Evolutionary conservation across 2,329 filamentous ascomycete species (phyloP), one percentile per base, ranked within the genome.

Genomic region (Westerdykella ornata): DNA sequence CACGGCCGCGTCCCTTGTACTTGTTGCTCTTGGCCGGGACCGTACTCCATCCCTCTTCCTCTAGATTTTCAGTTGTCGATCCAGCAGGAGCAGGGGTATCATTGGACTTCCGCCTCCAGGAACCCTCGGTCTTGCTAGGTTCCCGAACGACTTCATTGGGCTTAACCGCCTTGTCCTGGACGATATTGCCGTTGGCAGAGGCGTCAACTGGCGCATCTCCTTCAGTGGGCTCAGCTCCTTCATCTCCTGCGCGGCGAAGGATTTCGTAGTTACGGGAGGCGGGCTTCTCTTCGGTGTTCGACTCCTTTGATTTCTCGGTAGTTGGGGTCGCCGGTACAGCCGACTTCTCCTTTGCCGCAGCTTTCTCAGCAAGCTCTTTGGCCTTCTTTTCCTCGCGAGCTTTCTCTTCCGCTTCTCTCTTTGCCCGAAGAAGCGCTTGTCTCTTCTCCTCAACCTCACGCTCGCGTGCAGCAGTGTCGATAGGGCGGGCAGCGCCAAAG

Each of bases 401-500:
- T 72, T 89, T 92, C 48, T 92, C 87, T 1, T 92, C 87, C 1
- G 83, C 80, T 56, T 94, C 88, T 62, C 83, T 85, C 78, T 94
- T 94, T 67, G 92, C 82, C 49, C 81, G 81, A 18, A 88, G 49
- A 5, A 78, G 77, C 44, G 85, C 74, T 57, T 85, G 74, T 51
- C 85, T 78, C 76, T 88, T 94, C 71, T 95, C 88, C 59, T 94
- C 90, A 43, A 98, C 81, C 66, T 94, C 83, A 56, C 82, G 84
- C 72, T 97, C 90, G 52, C 86, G 82, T 12, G 88, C 78, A 35
- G 87, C 85, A 35, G 90, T 97, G 68, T 98, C 89, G 56, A 97
- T 95, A 41, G 92, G 92, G 48, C 85, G 82, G 42, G 92, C 92
- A 46, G 85, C 89, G 57, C 92, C 92, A 63, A 98, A 98, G 31